These are phyloP conservation scores for Myxozyma sirexii DNA, from an alignment of 805 yeast genomes.

Conservation along the genomic window DNA sequence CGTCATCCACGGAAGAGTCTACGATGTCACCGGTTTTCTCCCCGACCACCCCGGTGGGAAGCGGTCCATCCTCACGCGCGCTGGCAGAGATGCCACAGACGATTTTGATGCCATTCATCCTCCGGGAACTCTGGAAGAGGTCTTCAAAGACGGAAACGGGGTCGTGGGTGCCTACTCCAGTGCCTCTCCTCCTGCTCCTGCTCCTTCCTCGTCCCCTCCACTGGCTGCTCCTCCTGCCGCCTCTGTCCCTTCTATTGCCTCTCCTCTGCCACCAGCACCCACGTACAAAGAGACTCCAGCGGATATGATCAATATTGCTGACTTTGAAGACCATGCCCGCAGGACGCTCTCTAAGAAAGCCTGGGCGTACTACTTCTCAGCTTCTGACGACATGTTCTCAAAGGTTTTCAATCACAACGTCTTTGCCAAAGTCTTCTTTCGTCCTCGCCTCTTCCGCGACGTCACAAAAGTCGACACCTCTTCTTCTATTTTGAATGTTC, in stretches of 20 bases:
- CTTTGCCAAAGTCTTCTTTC: conserved; percentile 49
- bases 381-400: conserved; percentile 54
- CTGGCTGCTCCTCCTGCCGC: neutral
- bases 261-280: neutral
- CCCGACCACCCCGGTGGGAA: conserved; percentile 54
- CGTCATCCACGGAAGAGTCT: conserved; percentile 44
- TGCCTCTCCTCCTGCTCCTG: neutral
- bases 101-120: conserved; percentile 41
- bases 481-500: conserved; percentile 55
- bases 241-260: too few relatives aligned
- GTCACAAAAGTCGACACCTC: conserved; percentile 48
- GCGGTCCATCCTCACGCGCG: conserved; percentile 48
- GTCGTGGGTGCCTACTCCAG: neutral
- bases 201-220: conserved; percentile 2
- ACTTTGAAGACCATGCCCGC: conserved; percentile 84
- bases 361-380: conserved; percentile 72
- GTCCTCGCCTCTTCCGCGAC: conserved; percentile 49
- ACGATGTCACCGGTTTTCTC: conserved; percentile 44
- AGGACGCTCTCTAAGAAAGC: conserved; percentile 74
- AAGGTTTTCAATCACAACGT: conserved; percentile 50
- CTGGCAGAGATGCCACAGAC: conserved; percentile 55
- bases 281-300: conserved; percentile 27
- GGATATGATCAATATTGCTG: conserved; percentile 62
- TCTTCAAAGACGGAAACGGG: conserved; percentile 20
- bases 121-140: conserved; percentile 38